Conservation (phyloP, 2,329 filamentous ascomycete species). For the Botryotinia narcissicola region DNA sequence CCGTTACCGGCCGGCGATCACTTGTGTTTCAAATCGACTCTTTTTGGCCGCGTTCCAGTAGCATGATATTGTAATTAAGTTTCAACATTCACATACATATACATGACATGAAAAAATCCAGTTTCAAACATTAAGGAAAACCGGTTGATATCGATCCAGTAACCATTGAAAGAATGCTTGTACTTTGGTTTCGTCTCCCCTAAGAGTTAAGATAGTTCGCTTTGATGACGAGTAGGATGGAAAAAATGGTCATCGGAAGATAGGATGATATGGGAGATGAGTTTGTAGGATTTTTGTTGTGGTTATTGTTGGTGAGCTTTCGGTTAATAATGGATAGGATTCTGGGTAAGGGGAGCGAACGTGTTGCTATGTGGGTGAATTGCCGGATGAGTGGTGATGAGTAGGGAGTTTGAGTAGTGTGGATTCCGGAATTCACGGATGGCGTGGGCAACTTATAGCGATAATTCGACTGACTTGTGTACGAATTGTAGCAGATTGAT, state of each 20-base stretch:
- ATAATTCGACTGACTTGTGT: not conserved
- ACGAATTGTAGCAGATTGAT: not conserved
- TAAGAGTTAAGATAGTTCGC: not conserved
- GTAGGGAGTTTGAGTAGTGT: not conserved
- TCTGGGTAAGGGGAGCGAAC: no score
- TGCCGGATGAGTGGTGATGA: fast-evolving
- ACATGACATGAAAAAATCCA: not conserved
- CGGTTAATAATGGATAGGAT: not conserved
- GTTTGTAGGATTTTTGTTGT: not conserved
- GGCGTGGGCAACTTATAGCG: no score
- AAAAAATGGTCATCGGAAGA: no score
- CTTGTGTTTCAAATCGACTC: not conserved
- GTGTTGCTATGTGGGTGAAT: not conserved
- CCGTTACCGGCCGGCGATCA: fast-evolving
- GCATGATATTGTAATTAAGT: no score
- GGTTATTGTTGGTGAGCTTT: not conserved
- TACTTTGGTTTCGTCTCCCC: fast-evolving
- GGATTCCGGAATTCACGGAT: no score
- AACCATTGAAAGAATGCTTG: not conserved
- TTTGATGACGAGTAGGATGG: no score
- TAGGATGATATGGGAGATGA: not conserved
- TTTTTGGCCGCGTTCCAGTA: no score
- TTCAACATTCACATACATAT: not conserved
- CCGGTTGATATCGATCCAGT: not conserved
- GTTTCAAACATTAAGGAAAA: not conserved